These are phyloP conservation scores for Verticillium tricorpus DNA, from an alignment of 2,329 filamentous ascomycete genomes.

Conservation along the genomic window DNA sequence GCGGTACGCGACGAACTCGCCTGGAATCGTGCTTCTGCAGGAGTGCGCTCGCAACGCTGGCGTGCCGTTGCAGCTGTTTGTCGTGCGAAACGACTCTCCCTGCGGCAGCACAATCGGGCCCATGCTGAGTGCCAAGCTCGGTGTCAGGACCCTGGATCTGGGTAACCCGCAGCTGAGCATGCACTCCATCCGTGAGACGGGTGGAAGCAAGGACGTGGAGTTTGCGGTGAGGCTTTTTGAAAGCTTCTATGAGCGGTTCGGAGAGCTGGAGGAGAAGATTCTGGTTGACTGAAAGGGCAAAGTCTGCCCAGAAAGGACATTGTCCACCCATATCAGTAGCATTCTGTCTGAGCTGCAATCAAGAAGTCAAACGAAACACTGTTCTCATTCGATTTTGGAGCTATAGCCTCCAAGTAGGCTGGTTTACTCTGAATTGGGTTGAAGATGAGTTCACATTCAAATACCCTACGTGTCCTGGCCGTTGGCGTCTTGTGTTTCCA, in stretches of 20 bases:
- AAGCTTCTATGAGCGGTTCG: constrained; percentile 81
- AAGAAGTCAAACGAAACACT: too few relatives aligned
- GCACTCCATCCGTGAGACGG: constrained; percentile 95
- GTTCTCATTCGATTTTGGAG: too few relatives aligned
- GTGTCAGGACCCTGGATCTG: constrained; percentile 83
- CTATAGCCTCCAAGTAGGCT: too few relatives aligned
- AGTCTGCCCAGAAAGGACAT: too few relatives aligned
- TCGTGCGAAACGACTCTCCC: constrained; percentile 90
- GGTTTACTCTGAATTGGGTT: too few relatives aligned
- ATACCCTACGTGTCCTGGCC: too few relatives aligned
- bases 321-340: too few relatives aligned
- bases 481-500: too few relatives aligned
- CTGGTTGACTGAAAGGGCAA: constrained; percentile 62
- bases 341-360: too few relatives aligned
- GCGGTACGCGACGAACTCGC: constrained; percentile 93
- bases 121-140: constrained; percentile 86
- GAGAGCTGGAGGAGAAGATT: constrained; percentile 77
- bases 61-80: constrained; percentile 91
- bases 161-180: constrained; percentile 94
- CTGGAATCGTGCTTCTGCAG: constrained; percentile 87
- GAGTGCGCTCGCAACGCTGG: constrained; percentile 71
- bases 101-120: constrained; percentile 97
- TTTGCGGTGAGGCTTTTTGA: constrained; percentile 82
- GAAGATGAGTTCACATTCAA: too few relatives aligned
- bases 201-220: constrained; percentile 81